A percentile compares a stretch with the other conserved stretches of the same genome.
Conservation (phyloP, 257 asterid species). For the Solanum ahanhuiri region DNA sequence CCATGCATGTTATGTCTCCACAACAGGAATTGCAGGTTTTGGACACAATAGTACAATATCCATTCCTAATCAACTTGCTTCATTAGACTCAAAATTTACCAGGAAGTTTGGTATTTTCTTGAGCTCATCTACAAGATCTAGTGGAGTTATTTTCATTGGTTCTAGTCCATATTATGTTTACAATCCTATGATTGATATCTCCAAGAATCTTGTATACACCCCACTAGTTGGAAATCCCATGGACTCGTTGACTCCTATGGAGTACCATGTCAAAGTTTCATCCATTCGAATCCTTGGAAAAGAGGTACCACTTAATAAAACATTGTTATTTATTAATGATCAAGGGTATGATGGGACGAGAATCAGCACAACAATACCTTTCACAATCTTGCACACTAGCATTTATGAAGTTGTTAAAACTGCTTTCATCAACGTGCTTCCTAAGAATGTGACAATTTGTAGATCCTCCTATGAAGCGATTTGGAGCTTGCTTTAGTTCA, state of each 20-base stretch:
- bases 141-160: slow-evolving; percentile 4
- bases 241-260: too few species aligned
- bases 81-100: neutral
- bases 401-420: slow-evolving; percentile 5
- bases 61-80: neutral
- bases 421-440: neutral
- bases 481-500: slow-evolving; percentile 5
- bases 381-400: slow-evolving; percentile 9
- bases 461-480: slow-evolving; percentile 6
- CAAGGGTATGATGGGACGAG: slow-evolving; percentile 1
- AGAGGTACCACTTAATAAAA: neutral
- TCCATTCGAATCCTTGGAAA: neutral
- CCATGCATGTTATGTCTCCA: too few species aligned
- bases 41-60: neutral
- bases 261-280: neutral
- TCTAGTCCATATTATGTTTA: neutral
- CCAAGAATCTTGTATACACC: neutral
- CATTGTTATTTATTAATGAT: neutral
- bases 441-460: neutral
- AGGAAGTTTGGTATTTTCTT: slow-evolving; percentile 6
- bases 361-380: slow-evolving; percentile 5
- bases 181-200: neutral
- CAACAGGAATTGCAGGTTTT: slow-evolving; percentile 11
- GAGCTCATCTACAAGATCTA: neutral
- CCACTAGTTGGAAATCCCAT: neutral